Evolutionary conservation across 495 filamentous ascomycete species (phyloP).

Genomic region (Talaromyces adpressus): DNA sequence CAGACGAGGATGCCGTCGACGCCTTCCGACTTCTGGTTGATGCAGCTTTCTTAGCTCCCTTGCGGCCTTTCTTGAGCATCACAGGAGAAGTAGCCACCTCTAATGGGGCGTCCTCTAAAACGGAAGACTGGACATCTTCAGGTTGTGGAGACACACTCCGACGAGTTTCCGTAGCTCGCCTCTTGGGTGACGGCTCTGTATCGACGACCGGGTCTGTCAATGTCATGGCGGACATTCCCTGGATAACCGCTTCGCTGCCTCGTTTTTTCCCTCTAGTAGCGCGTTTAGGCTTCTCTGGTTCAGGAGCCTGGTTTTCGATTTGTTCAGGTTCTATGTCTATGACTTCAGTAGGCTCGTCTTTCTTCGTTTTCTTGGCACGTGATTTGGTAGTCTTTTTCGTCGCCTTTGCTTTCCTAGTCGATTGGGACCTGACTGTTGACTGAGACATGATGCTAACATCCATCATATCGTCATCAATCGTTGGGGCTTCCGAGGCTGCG

Average conservation of each 20-base stretch:
- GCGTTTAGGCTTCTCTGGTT: conserved; percentile 35
- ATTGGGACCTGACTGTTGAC: conserved; percentile 10
- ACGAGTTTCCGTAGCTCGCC: conserved; percentile 51
- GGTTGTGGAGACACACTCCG: conserved; percentile 28
- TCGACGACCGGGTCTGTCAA: conserved; percentile 12
- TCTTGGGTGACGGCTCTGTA: conserved; percentile 50
- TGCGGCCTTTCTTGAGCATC: conserved; percentile 26
- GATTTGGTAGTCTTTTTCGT: conserved; percentile 42
- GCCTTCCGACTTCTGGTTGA: conserved; percentile 44
- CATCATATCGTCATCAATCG: conserved; percentile 48
- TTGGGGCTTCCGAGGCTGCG: conserved; percentile 43
- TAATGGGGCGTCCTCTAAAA: conserved; percentile 20
- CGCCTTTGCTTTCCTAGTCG: conserved; percentile 45
- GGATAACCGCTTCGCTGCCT: conserved; percentile 35
- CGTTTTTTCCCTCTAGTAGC: conserved; percentile 56
- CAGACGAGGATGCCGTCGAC: conserved; percentile 44
- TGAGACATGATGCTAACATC: conserved; percentile 63
- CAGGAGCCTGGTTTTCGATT: conserved; percentile 20
- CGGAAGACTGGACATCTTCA: conserved; percentile 12
- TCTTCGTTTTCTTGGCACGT: conserved; percentile 43
- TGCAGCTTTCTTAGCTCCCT: conserved; percentile 31
- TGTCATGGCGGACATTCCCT: background rate
- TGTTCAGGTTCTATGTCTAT: conserved; percentile 22
- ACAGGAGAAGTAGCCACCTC: conserved; percentile 14
- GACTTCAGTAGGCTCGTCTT: conserved; percentile 50